Base-by-base conservation (phyloP, 2,329 filamentous ascomycete genomes). In the Xylaria hypoxylon region DNA sequence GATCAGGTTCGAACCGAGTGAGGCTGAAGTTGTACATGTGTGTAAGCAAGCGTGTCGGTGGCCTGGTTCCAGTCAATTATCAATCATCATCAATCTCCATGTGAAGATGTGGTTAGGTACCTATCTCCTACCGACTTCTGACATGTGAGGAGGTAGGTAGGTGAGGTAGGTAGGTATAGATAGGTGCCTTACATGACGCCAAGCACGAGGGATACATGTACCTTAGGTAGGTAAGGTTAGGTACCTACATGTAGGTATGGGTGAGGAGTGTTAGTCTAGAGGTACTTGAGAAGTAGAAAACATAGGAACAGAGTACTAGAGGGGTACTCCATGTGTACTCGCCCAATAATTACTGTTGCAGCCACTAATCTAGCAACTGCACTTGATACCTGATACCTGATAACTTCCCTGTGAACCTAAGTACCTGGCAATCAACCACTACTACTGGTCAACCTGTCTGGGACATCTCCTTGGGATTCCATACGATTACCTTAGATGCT, bases 21-120 rank as follows among this genome's bases (percentile, higher is more conserved):
- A 61, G 62, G 62, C 62, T 65, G 56, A 61, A 35, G 50, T 60
- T 22, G 42, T 24, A 50, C 50, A n/a, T 38, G 40, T 38, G 51
- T 47, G 42, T 55, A 26, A 53, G 33, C 10, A 26, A 53, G 33
- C 10, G n/a, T 11, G 22, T 24, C 15, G 10, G 2, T 24, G 42
- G 47, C 38, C 13, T 47, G 35, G 42, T 45, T 45, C 42, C 42
- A 38, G 35, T 38, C 35, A 38, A 38, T 15, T 13, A 38, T 5
- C 35, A 11, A 38, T 2, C 35, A 38, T 15, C 35, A 11, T 38
- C 35, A 38, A 13, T 35, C 17, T 11, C 28, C 31, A 13, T 52
- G 28, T 22, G 48, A n/a, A 52, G 17, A n/a, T 52, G 48, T 19
- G 28, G n/a, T 28, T 52, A 35, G 28, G 48, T 35, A 35, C 31